Evolutionary conservation across 1,284 basidiomycete genomes (phyloP).

Genomic region (Trichosporon sp.): DNA sequence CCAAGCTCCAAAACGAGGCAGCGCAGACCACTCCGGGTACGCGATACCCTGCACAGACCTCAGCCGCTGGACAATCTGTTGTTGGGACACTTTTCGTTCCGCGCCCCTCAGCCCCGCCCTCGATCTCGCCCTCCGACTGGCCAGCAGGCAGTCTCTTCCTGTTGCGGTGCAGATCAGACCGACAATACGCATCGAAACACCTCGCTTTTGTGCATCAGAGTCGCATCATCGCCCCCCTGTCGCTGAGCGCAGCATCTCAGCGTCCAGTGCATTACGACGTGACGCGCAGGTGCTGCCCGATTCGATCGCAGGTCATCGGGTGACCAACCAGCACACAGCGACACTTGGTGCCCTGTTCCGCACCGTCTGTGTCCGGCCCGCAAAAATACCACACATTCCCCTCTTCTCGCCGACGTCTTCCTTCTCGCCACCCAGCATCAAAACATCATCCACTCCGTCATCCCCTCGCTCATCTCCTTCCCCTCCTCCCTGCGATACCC

Average conservation of each 20-base stretch:
- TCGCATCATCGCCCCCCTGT: neutral
- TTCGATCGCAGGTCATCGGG: neutral
- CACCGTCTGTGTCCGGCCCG: conserved; percentile 1
- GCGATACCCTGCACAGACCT: neutral
- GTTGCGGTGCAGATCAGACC: conserved; percentile 1
- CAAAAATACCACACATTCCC: conserved; percentile 3
- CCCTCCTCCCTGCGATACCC: neutral
- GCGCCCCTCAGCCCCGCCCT: neutral
- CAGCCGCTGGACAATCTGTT: neutral
- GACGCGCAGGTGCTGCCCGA: neutral
- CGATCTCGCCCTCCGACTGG: neutral
- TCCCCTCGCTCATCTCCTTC: neutral
- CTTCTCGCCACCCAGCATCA: conserved; percentile 2
- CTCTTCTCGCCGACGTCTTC: conserved; percentile 1
- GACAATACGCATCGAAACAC: neutral
- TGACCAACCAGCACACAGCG: neutral
- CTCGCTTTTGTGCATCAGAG: neutral
- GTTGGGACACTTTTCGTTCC: neutral
- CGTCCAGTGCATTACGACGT: neutral
- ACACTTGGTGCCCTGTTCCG: neutral
- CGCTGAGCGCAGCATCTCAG: neutral
- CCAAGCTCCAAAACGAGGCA: neutral
- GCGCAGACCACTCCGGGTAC: neutral
- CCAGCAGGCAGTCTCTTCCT: neutral
- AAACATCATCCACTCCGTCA: neutral